Evolutionary conservation across 1,284 basidiomycete genomes (phyloP).

Genomic region (Heterobasidion irregulare): DNA sequence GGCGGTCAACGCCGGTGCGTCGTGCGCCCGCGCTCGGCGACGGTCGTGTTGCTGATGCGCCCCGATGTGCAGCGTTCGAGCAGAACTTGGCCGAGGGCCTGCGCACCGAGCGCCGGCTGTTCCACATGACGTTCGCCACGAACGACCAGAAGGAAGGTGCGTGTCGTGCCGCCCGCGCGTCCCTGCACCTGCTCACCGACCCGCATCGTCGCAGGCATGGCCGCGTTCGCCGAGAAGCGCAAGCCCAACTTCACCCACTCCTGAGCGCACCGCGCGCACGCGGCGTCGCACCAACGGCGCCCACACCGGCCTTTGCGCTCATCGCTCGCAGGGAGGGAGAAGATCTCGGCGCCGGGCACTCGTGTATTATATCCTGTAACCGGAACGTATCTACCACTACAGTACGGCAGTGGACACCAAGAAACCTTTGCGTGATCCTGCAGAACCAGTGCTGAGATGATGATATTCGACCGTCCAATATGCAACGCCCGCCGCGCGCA

Average conservation of each 20-base stretch:
- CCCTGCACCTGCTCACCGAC: neutral
- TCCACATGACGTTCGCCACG: slow-evolving; percentile 92
- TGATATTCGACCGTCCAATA: too few relatives aligned
- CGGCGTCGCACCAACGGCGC: too few relatives aligned
- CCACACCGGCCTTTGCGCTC: too few relatives aligned
- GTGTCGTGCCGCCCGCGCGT: slow-evolving; percentile 17
- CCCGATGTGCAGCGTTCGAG: slow-evolving; percentile 64
- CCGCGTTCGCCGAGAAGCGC: slow-evolving; percentile 96
- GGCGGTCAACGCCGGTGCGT: slow-evolving; percentile 83
- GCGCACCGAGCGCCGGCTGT: slow-evolving; percentile 82
- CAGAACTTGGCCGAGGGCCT: slow-evolving; percentile 78
- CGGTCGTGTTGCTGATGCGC: neutral
- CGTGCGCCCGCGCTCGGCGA: neutral
- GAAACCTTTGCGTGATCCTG: too few relatives aligned
- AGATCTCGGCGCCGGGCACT: too few relatives aligned
- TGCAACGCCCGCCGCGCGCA: too few relatives aligned
- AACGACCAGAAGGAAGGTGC: slow-evolving; percentile 95
- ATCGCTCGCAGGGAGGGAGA: too few relatives aligned
- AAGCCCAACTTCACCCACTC: slow-evolving; percentile 75
- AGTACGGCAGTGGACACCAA: too few relatives aligned
- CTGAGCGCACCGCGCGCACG: slow-evolving; percentile 16
- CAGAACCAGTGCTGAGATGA: too few relatives aligned
- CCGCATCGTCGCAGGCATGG: slow-evolving; percentile 59
- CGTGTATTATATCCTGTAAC: too few relatives aligned
- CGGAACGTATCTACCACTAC: too few relatives aligned